Evolutionary conservation across 2,329 filamentous ascomycete genomes (phyloP), one percentile per base, ranked within the genome.

Genomic region (Hypomyces perniciosus): DNA sequence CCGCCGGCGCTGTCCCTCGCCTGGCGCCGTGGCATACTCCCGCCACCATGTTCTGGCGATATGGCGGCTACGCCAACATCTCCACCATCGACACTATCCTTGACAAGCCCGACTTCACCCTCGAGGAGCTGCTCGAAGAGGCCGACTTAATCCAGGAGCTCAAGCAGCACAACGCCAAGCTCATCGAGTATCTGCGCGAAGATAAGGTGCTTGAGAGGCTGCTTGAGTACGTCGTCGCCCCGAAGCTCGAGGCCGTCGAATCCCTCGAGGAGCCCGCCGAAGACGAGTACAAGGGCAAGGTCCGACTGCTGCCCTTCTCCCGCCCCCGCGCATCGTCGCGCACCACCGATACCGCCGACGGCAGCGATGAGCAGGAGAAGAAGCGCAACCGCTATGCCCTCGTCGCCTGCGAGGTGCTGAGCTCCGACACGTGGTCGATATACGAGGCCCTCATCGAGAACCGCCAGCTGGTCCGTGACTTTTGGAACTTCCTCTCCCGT

Each of bases 41-140:
- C 63, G 68, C 66, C 84, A 92, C 72, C 77, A 99, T 99, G 93
- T 99, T 99, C 74, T 99, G 93, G 93, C 87, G 92, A 74, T 99
- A 97, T 80, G 92, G 93, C 80, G 90, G 90, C 67, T 97, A 97
- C 80, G 89, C 91, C 78, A 95, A 90, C 79, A 87, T 96, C 73
- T 96, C 92, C 64, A 87, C 91, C 66, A 90, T 99, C 72, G 93
- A 97, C 72, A 90, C 86, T 61, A 88, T 99, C 65, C 90, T 99
- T 68, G 93, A 99, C 68, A 96, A 96, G 72, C 84, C 95, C 61
- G 88, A 96, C 72, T 91, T 96, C 67, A 90, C 88, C 47, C 85
- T 97, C 59, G 93, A 99, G 72, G 92, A 97, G 68, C 79, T 99
- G 54, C 83, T 99, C 56, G 91, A 97, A 69, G 93, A 99, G 77